Evolutionary conservation across 768 basidiomycete genomes (phyloP).

Genomic region (Mycena indigotica): DNA sequence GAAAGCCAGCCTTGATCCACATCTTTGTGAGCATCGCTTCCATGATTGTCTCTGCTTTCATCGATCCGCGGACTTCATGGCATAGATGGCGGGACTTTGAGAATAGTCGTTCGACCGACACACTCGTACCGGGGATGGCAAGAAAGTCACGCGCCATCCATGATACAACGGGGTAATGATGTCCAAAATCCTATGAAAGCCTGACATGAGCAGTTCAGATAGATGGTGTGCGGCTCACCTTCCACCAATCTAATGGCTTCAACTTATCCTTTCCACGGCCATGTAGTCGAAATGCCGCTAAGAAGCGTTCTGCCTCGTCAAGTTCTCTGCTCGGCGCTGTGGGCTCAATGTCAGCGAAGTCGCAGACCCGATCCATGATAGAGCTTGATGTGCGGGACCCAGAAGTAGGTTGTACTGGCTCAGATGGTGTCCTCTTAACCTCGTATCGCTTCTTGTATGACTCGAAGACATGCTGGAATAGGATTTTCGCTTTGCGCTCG

Average conservation of each 20-base stretch:
- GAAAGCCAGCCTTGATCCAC: constrained; percentile 20
- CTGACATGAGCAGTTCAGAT: not conserved
- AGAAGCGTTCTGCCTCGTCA: constrained; percentile 1
- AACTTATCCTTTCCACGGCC: not conserved
- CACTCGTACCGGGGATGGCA: constrained; percentile 27
- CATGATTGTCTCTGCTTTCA: constrained; percentile 25
- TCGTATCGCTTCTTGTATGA: not conserved
- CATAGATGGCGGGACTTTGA: constrained; percentile 28
- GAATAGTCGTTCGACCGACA: constrained; percentile 29
- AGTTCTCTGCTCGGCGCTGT: not conserved
- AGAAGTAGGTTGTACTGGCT: not conserved
- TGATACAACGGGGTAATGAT: constrained; percentile 8
- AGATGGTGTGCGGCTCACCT: not conserved
- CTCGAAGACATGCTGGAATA: not conserved
- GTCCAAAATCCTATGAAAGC: not conserved
- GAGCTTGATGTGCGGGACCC: not conserved
- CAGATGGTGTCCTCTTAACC: not conserved
- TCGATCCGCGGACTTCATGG: constrained; percentile 18
- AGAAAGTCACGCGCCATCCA: constrained; percentile 14
- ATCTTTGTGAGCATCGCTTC: constrained; percentile 24
- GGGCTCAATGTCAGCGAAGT: not conserved
- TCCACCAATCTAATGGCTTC: constrained; percentile 7
- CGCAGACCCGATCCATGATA: not conserved
- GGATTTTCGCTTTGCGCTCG: constrained; percentile 3
- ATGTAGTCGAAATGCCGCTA: not conserved